Evolutionary conservation across 768 basidiomycete species (phyloP).

Genomic region (Termitomyces heimii): DNA sequence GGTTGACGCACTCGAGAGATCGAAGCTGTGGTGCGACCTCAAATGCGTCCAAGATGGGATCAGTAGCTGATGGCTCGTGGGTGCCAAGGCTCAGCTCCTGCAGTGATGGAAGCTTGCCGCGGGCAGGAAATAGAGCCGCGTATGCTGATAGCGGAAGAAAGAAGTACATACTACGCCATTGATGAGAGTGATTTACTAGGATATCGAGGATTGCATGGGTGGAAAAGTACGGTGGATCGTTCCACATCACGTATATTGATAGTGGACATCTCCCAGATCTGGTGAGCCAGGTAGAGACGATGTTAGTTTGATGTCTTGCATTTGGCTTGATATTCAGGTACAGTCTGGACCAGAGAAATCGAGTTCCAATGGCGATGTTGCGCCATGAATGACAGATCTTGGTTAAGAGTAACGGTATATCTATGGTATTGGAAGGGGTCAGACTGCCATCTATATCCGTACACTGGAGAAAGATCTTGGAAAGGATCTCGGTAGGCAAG

Average conservation of each 20-base stretch:
- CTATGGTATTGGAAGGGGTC: constrained; percentile 28
- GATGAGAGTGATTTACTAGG: constrained; percentile 15
- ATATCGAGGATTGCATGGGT: constrained; percentile 18
- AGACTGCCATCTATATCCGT: constrained; percentile 24
- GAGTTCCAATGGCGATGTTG: constrained; percentile 31
- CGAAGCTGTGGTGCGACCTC: constrained; percentile 14
- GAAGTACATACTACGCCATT: constrained; percentile 17
- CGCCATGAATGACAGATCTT: constrained; percentile 36
- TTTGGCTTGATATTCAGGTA: constrained; percentile 21
- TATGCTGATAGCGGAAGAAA: constrained; percentile 16
- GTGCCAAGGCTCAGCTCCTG: constrained; percentile 17
- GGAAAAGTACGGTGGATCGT: constrained; percentile 12
- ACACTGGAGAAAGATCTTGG: constrained; percentile 36
- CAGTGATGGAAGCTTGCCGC: constrained; percentile 16
- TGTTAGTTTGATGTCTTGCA: constrained; percentile 11
- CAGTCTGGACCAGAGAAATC: constrained; percentile 34
- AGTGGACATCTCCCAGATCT: constrained; percentile 16
- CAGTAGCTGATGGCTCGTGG: constrained; percentile 4
- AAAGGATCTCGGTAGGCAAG: constrained; percentile 33
- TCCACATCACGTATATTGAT: constrained; percentile 19
- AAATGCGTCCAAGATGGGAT: constrained; percentile 12
- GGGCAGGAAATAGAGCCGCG: constrained; percentile 11
- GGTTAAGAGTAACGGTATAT: constrained; percentile 31
- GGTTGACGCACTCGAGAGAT: constrained; percentile 18
- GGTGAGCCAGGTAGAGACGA: constrained; percentile 16